Conservation (phyloP, 1,284 basidiomycete species). For the Wolfiporia cocos region DNA sequence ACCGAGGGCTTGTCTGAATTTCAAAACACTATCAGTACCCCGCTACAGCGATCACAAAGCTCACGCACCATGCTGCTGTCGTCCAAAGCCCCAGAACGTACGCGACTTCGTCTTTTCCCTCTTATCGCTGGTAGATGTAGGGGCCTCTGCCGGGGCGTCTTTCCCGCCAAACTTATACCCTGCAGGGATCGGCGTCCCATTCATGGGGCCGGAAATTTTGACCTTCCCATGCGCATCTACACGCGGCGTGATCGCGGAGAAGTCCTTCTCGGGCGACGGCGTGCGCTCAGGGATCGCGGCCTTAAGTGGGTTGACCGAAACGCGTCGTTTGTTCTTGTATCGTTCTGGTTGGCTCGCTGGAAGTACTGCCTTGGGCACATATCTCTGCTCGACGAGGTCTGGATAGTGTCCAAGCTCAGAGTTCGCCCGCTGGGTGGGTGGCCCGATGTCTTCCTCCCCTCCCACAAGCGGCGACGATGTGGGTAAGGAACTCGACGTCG, state of each 20-base stretch:
- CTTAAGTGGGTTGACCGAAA: constrained; percentile 45
- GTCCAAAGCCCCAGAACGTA: constrained; percentile 86
- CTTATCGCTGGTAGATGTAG: constrained; percentile 46
- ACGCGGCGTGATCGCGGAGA: constrained; percentile 23
- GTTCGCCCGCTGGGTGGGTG: constrained; percentile 49
- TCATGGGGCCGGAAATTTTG: constrained; percentile 88
- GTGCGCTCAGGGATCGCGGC: constrained; percentile 47
- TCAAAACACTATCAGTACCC: constrained; percentile 3
- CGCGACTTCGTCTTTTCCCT: constrained; percentile 87
- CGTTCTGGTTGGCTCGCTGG: constrained; percentile 51
- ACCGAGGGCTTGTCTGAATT: constrained; percentile 36
- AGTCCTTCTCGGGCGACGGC: constrained; percentile 53
- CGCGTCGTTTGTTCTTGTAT: constrained; percentile 39
- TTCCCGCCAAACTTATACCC: constrained; percentile 86
- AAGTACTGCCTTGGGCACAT: constrained; percentile 28
- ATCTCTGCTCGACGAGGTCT: constrained; percentile 44
- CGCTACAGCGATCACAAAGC: constrained; percentile 1
- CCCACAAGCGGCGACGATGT: constrained; percentile 37
- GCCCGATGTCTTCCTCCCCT: constrained; percentile 31
- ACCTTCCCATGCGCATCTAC: constrained; percentile 47
- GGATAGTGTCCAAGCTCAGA: constrained; percentile 77
- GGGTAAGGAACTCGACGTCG: constrained; percentile 53
- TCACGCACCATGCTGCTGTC: constrained; percentile 34
- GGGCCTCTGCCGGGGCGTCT: constrained; percentile 42
- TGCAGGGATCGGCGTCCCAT: constrained; percentile 78